These are phyloP conservation scores for Colletotrichum higginsianum DNA, from an alignment of 2,329 filamentous ascomycete species.

Conservation along the genomic window DNA sequence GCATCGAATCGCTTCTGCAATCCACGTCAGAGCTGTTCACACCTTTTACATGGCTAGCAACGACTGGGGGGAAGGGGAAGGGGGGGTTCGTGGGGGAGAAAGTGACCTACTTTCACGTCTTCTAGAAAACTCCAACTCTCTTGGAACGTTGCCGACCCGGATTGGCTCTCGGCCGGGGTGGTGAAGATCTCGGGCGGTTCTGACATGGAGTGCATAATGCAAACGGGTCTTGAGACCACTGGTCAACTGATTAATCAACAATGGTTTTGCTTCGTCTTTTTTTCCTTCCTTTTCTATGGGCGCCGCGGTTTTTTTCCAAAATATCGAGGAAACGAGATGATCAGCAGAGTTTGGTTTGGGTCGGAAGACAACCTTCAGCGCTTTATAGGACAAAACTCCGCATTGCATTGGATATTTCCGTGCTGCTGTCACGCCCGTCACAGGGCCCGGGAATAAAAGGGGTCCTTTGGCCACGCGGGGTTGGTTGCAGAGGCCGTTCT, in stretches of 20 bases:
- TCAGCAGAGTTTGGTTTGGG: not conserved
- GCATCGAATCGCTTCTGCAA: constrained; percentile 31
- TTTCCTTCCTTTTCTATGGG: too few relatives aligned
- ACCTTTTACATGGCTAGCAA: not conserved
- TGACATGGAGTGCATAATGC: not conserved
- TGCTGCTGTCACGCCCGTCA: not conserved
- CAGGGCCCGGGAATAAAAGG: not conserved
- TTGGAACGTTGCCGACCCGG: constrained; percentile 12
- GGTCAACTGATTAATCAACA: not conserved
- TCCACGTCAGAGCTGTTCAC: not conserved
- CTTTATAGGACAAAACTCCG: constrained; percentile 3
- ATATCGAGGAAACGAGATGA: too few relatives aligned
- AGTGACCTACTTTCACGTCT: constrained; percentile 30
- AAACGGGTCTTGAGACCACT: not conserved
- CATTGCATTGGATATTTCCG: not conserved
- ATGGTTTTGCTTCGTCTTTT: too few relatives aligned
- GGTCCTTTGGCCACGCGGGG: too few relatives aligned
- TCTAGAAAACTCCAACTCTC: constrained; percentile 30
- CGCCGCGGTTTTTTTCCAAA: too few relatives aligned
- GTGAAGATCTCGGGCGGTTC: constrained; percentile 1
- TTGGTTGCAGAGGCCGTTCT: not conserved
- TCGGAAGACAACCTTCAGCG: not conserved
- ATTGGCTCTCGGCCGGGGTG: not conserved
- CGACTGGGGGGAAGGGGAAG: not conserved
- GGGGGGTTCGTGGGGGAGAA: not conserved